These are phyloP conservation scores for Clitopilus hobsonii DNA, from an alignment of 768 basidiomycete genomes.

Conservation along the genomic window DNA sequence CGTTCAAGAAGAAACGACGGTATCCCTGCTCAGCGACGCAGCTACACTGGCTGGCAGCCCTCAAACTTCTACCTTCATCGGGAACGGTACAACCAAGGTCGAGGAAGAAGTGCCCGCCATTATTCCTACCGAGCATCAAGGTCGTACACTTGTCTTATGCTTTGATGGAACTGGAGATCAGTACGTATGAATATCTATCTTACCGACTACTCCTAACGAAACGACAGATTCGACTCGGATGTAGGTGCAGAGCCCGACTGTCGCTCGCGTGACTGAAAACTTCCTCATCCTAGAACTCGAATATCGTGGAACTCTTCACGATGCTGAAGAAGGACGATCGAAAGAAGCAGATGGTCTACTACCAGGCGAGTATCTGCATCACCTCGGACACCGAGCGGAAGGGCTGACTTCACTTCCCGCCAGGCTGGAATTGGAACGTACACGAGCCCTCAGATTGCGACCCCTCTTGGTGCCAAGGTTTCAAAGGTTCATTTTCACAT, in stretches of 20 bases:
- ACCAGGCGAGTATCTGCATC: slow-evolving; percentile 23
- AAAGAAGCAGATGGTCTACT: slow-evolving; percentile 35
- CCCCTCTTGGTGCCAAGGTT: slow-evolving; percentile 34
- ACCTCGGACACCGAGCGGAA: no score
- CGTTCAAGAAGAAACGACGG: background rate
- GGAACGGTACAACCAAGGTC: background rate
- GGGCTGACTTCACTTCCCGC: no score
- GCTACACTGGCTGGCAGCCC: slow-evolving; percentile 4
- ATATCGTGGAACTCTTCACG: slow-evolving; percentile 32
- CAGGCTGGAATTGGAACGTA: slow-evolving; percentile 60
- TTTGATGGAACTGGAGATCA: slow-evolving; percentile 62
- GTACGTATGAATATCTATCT: slow-evolving; percentile 12
- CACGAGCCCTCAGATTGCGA: slow-evolving; percentile 43
- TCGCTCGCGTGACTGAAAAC: no score
- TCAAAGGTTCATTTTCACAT: slow-evolving; percentile 16
- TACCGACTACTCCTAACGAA: background rate
- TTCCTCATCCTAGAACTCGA: slow-evolving; percentile 25
- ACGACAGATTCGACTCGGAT: slow-evolving; percentile 19
- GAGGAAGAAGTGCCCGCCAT: slow-evolving; percentile 2
- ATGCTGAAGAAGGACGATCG: slow-evolving; percentile 31
- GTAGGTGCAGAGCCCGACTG: no score
- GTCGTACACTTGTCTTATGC: slow-evolving; percentile 57
- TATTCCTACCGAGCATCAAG: slow-evolving; percentile 21
- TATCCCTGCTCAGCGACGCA: background rate
- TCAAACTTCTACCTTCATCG: slow-evolving; percentile 3